Evolutionary conservation across 441 rosid genomes (phyloP), one percentile per base, ranked within the genome.

Genomic region (Viola pubescens): DNA sequence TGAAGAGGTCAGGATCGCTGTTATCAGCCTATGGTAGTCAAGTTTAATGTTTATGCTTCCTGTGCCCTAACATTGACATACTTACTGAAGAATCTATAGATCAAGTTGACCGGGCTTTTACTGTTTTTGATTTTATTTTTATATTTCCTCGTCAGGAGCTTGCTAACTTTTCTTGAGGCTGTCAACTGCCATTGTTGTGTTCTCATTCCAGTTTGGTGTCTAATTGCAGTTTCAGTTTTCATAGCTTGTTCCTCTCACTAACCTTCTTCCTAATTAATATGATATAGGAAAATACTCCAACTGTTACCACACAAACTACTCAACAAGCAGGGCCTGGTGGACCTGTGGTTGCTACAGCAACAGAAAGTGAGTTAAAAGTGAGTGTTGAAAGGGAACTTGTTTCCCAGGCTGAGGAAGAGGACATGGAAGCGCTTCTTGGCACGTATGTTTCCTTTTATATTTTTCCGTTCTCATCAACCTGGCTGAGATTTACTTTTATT

Each of bases 351-450:
- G 79, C 78, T 78, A 46, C 78, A 56, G 82, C 72, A 56, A 68
- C 80, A 59, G 94, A 84, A 77, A 79, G 73, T 63, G 97, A 87
- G 56, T 56, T 88, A 77, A 81, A 88, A 78, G 98, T 94, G 66
- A 84, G 86, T 64, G 92, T 94, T 71, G 98, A 94, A 77, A 88
- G 73, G 63, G 99, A 91, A 62, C 81, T 94, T 42, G 99, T 94
- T 66, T 91, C 98, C 64, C 99, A 94, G 74, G 95, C 86, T 1
- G 98, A 91, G 81, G 98, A 94, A 79, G 97, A 90, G 78, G 97
- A 94, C 70, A 86, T 88, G 95, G 99, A 94, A 77, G 96, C 96
- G 71, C 94, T 94, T 63, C 76, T 94, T 64, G 90, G 88, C 74
- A 91, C 89, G 98, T 88, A 84, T 54, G 94, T 81, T 52, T 54